Conservation (phyloP, 2,329 filamentous ascomycete genomes). For the Sarocladium oryzae region DNA sequence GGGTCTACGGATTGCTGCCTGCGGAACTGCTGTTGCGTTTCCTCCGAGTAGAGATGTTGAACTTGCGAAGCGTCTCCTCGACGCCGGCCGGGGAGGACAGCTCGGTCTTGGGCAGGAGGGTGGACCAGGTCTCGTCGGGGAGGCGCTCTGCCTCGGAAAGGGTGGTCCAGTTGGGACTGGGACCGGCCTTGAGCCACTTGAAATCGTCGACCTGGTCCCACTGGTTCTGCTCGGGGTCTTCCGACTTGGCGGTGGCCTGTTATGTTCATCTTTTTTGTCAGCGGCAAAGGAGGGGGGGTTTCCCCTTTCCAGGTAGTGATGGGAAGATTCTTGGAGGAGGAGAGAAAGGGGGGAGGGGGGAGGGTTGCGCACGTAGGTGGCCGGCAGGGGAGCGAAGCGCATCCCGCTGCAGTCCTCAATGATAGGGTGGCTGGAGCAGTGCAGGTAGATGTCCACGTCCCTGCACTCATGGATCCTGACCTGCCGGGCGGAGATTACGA, state of each 20-base stretch:
- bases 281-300: background rate
- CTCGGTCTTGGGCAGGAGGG: conserved; percentile 58
- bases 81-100: conserved; percentile 46
- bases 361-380: conserved; percentile 54
- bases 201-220: conserved; percentile 96
- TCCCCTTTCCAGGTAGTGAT: too few species aligned
- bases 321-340: too few species aligned
- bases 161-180: conserved; percentile 82
- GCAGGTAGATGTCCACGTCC: conserved; percentile 77
- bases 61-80: conserved; percentile 56
- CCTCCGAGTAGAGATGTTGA: conserved; percentile 30
- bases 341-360: background rate
- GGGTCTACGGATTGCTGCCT: background rate
- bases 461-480: conserved; percentile 86
- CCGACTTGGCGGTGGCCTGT: conserved; percentile 22
- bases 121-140: conserved; percentile 59
- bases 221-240: conserved; percentile 48
- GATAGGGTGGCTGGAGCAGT: conserved; percentile 78
- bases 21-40: background rate
- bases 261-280: background rate
- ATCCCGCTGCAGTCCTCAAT: conserved; percentile 82
- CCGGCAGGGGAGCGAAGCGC: conserved; percentile 71
- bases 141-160: conserved; percentile 56
- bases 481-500: conserved; percentile 77
- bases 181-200: conserved; percentile 85